These are phyloP conservation scores for Wallacemonas collosoma DNA, from an alignment of 208 protist genomes.

Conservation along the genomic window DNA sequence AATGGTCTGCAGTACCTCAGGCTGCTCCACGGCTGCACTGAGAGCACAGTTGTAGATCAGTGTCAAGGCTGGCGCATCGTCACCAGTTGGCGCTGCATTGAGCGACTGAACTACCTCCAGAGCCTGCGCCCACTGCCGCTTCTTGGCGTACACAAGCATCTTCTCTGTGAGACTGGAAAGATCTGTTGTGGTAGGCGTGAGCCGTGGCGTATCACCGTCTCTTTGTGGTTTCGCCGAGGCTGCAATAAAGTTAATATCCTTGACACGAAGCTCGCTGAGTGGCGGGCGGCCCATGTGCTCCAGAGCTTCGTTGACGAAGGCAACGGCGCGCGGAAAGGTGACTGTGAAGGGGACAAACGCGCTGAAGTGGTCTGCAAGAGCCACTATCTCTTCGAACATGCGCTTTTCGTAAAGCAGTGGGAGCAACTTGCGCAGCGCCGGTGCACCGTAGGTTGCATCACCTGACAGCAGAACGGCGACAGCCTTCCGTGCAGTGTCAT, in stretches of 20 bases:
- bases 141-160: constrained; percentile 83
- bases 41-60: constrained; percentile 90
- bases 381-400: constrained; percentile 69
- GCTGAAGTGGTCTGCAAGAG: constrained; percentile 54
- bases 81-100: constrained; percentile 8
- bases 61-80: constrained; percentile 53
- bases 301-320: constrained; percentile 81
- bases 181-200: constrained; percentile 18
- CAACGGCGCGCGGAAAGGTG: constrained; percentile 51
- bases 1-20: constrained; percentile 45
- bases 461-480: constrained; percentile 41
- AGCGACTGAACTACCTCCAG: constrained; percentile 45
- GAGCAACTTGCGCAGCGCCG: constrained; percentile 52
- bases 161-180: constrained; percentile 60
- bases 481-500: constrained; percentile 41
- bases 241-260: constrained; percentile 37
- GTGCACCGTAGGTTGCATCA: constrained; percentile 24
- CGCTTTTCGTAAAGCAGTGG: constrained; percentile 64
- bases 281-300: constrained; percentile 46
- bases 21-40: constrained; percentile 70
- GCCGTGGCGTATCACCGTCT: neutral
- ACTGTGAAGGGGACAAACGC: constrained; percentile 35
- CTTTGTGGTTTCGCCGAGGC: neutral
- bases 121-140: constrained; percentile 75
- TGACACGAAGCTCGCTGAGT: constrained; percentile 41